Base-by-base conservation (phyloP, 257 asterid species). In the Thymus mandschuricus region DNA sequence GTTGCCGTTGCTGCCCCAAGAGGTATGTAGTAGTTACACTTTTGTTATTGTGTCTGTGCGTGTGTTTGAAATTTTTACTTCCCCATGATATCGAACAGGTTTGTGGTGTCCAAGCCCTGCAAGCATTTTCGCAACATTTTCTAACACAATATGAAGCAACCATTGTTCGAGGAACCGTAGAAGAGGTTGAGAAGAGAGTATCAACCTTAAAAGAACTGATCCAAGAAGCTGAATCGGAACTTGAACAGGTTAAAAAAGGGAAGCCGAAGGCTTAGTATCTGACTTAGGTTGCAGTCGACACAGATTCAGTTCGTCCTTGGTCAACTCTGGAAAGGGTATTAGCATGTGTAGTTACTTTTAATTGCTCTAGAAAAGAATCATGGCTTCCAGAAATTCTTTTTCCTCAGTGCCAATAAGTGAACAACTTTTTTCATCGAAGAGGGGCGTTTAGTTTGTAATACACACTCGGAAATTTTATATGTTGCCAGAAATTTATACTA, bases 1-100 rank as follows among this genome's bases (percentile, higher is more conserved):
- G 86, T 68, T 94, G 85, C 99, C 97, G 3, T 82, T 94, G 86
- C 88, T 94, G 60, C 99, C 99, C 63, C 86, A 88, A 81, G 99
- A 94, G 97, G 99, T 84, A 80, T 11, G 44, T 45, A 29, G 35
- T 43, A 8, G 52, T 69, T 33, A 28, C 58, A 59, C 38, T 54
- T 3, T 48, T 30, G 41, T 38, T 38, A 4, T 38, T 38, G 41
- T 28, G n/a, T 2, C 15, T 10, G 27, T 48, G 6, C 5, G 54
- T 48, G 54, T 12, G 54, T 12, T 61, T 35, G 50, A 38, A 61
- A 61, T 29, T 3, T 33, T 50, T 62, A 60, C 46, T 30, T 28
- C 55, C 38, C 48, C 34, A 40, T 38, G 66, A 44, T 28, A 11
- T 54, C 56, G 29, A 59, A 46, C 80, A 92, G 98, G 97, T 92